These are phyloP conservation scores for Geotrichum cucujoidarum DNA, from an alignment of 1,139 yeast genomes.

Conservation along the genomic window DNA sequence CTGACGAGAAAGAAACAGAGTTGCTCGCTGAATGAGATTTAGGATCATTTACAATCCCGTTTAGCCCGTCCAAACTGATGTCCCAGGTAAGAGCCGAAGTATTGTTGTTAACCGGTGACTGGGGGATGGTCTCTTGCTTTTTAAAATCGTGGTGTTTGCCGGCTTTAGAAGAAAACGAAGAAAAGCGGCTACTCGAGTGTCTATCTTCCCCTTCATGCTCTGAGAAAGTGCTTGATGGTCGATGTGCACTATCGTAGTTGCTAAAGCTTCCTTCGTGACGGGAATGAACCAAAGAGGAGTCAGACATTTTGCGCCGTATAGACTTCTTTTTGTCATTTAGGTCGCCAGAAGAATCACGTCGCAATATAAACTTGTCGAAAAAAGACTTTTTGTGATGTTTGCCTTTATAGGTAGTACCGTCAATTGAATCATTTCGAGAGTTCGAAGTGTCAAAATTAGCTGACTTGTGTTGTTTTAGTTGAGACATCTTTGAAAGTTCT, in stretches of 20 bases:
- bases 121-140: neutral
- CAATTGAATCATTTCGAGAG: neutral
- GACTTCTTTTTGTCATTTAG: conserved; percentile 17
- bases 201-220: too few species aligned
- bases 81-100: conserved; percentile 11
- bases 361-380: conserved; percentile 26
- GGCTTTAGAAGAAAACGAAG: too few species aligned
- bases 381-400: conserved; percentile 25
- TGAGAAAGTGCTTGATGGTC: too few species aligned
- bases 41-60: conserved; percentile 17
- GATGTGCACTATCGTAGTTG: too few species aligned
- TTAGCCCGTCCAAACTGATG: conserved; percentile 18
- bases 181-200: too few species aligned
- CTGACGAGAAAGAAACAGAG: conserved; percentile 5
- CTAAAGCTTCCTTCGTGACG: too few species aligned
- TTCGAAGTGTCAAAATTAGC: neutral
- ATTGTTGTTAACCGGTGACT: neutral
- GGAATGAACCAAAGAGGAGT: conserved; percentile 11
- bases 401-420: conserved; percentile 6
- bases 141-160: neutral
- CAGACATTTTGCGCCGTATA: conserved; percentile 16
- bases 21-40: conserved; percentile 9
- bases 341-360: conserved; percentile 29
- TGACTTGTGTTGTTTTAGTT: neutral
- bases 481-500: neutral